These are phyloP conservation scores for Fraxinus latifolia DNA, from an alignment of 305 asterid species.

Conservation along the genomic window DNA sequence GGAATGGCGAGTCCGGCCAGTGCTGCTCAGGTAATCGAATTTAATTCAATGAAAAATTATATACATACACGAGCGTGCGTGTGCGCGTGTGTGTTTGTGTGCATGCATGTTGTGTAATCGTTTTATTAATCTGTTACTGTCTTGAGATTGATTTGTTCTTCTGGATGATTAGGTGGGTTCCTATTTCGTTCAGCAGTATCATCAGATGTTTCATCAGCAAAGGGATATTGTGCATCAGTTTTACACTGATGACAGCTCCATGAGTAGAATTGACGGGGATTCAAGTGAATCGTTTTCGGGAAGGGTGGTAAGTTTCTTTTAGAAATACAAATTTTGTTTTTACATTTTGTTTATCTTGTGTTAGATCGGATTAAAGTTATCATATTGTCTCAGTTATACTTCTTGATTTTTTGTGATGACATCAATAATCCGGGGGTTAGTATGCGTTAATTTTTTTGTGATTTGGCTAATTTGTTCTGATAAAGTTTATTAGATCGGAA, in stretches of 20 bases:
- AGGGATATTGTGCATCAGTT: constrained; percentile 68
- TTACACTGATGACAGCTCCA: constrained; percentile 66
- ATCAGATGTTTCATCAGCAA: constrained; percentile 66
- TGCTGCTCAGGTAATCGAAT: not conserved
- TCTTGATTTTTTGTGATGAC: not conserved
- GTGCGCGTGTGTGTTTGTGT: not conserved
- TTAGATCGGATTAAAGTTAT: not conserved
- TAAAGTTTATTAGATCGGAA: not conserved
- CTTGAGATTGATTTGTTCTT: not conserved
- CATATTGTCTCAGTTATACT: not conserved
- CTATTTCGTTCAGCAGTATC: constrained; percentile 75
- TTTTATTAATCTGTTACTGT: not conserved
- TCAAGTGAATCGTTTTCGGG: constrained; percentile 31
- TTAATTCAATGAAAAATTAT: not conserved
- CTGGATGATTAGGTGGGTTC: constrained; percentile 59
- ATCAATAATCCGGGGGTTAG: not conserved
- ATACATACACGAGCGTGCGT: not conserved
- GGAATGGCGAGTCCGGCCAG: not conserved
- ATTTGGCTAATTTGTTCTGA: not conserved
- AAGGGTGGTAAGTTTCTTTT: constrained; percentile 26
- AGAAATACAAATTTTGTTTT: not conserved
- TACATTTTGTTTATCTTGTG: not conserved
- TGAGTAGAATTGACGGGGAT: constrained; percentile 45
- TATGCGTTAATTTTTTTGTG: too few species aligned
- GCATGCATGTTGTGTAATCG: not conserved